Conservation (phyloP, 129 eudicot genomes). For the Apium graveolens region DNA sequence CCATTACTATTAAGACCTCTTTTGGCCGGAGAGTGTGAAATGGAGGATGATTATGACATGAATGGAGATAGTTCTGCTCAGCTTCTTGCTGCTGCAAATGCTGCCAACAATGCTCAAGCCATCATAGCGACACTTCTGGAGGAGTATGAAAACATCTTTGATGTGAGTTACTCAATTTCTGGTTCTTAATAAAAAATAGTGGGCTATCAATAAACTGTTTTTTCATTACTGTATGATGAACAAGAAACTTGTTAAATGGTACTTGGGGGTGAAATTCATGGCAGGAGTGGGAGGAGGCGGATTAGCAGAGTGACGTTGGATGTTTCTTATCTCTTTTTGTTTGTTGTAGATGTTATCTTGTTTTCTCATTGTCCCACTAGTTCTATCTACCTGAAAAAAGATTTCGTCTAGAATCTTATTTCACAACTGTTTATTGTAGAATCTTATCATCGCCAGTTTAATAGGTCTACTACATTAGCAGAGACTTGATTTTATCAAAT, state of each 20-base stretch:
- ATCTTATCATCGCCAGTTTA: not conserved
- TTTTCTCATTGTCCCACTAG: not conserved
- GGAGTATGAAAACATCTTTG: slow-evolving; percentile 77
- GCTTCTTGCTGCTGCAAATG: slow-evolving; percentile 98
- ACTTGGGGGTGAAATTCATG: not conserved
- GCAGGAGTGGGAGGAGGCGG: not conserved
- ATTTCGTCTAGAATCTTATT: not conserved
- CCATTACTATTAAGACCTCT: slow-evolving; percentile 96
- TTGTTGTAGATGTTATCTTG: not conserved
- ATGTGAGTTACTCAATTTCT: slow-evolving; percentile 41
- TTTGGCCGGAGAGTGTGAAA: slow-evolving; percentile 89
- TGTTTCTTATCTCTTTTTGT: not conserved
- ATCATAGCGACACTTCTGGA: slow-evolving; percentile 76
- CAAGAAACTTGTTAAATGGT: not conserved
- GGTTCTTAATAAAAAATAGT: not conserved
- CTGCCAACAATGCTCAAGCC: slow-evolving; percentile 94
- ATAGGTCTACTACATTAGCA: not conserved
- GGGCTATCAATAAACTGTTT: not conserved
- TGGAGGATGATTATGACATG: slow-evolving; percentile 72
- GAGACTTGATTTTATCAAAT: not conserved
- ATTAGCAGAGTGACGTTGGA: not conserved
- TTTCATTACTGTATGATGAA: not conserved
- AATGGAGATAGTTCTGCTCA: slow-evolving; percentile 86
- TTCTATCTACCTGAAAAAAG: not conserved
- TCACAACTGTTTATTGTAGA: not conserved